Percentiles rank a stretch among this genome's conserved stretches.
Conservation (phyloP, 108 stramenopile genomes). For the Stephanodiscus minutulus region DNA sequence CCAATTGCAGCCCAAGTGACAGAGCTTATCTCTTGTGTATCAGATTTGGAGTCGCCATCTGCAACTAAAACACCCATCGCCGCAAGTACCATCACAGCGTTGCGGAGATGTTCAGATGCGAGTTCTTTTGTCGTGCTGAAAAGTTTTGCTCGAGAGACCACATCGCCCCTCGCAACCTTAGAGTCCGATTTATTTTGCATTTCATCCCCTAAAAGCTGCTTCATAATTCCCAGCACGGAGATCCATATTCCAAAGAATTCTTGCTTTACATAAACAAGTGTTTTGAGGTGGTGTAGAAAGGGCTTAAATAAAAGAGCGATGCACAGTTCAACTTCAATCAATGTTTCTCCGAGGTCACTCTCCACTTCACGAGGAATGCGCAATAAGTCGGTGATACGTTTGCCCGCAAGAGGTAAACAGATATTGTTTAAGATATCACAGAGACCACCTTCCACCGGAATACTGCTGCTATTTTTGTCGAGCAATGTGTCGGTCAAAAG, state of each 20-base stretch:
- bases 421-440: conserved; percentile 58
- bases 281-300: conserved; percentile 73
- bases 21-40: conserved; percentile 49
- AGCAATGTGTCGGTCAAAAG: conserved; percentile 79
- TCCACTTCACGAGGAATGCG: conserved; percentile 21
- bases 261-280: conserved; percentile 45
- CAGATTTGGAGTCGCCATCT: conserved; percentile 22
- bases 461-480: conserved; percentile 61
- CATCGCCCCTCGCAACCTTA: conserved; percentile 4
- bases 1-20: conserved; percentile 67
- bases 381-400: conserved; percentile 61
- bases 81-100: conserved; percentile 74
- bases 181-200: conserved; percentile 10
- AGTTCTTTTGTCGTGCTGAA: conserved; percentile 60
- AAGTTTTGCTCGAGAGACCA: conserved; percentile 29
- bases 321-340: conserved; percentile 82
- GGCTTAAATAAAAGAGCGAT: conserved; percentile 86
- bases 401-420: conserved; percentile 73
- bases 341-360: conserved; percentile 54
- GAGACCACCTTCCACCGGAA: conserved; percentile 46
- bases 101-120: conserved; percentile 77
- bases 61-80: conserved; percentile 50
- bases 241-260: conserved; percentile 65
- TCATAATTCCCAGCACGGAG: conserved; percentile 62
- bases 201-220: conserved; percentile 59